phyloP scores from a whole-genome alignment of 164 flowering plant species.

The Vitis rupestris region DNA sequence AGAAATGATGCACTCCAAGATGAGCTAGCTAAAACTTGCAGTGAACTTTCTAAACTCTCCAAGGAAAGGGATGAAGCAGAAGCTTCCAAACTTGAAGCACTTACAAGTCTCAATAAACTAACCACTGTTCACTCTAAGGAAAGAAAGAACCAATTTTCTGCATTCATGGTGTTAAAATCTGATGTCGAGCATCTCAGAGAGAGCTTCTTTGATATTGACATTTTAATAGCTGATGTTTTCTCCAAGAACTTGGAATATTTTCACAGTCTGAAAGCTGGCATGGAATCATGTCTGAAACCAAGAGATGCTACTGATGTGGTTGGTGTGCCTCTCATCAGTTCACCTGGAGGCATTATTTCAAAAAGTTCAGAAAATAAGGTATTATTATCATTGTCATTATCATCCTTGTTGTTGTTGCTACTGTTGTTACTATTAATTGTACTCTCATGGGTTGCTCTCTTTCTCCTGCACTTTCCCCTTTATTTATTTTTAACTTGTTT shows the following conservation, averaged over 20 bases:
- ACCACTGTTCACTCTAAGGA: constrained; percentile 35
- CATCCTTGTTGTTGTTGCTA: no score
- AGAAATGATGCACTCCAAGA: constrained; percentile 86
- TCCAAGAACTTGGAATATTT: constrained; percentile 56
- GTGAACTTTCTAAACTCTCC: constrained; percentile 44
- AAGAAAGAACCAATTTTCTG: constrained; percentile 38
- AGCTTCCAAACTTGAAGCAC: constrained; percentile 62
- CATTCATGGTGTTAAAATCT: constrained; percentile 41
- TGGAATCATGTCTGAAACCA: constrained; percentile 40
- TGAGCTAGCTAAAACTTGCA: constrained; percentile 52
- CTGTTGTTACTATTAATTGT: not conserved
- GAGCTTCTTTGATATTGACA: constrained; percentile 35
- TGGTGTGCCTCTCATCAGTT: constrained; percentile 18
- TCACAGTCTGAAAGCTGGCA: constrained; percentile 37
- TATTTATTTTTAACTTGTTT: not conserved
- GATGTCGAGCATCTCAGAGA: constrained; percentile 40
- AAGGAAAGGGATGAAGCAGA: constrained; percentile 57
- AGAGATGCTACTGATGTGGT: constrained; percentile 19
- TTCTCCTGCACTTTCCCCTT: not conserved
- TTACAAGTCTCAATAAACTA: constrained; percentile 49
- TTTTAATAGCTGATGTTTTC: constrained; percentile 38
- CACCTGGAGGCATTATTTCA: constrained; percentile 27
- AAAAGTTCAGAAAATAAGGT: constrained; percentile 42
- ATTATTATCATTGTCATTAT: not conserved
- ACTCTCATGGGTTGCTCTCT: not conserved